These are phyloP conservation scores for Aspergillus sp. DNA, from an alignment of 2,329 filamentous ascomycete species.

Conservation along the genomic window DNA sequence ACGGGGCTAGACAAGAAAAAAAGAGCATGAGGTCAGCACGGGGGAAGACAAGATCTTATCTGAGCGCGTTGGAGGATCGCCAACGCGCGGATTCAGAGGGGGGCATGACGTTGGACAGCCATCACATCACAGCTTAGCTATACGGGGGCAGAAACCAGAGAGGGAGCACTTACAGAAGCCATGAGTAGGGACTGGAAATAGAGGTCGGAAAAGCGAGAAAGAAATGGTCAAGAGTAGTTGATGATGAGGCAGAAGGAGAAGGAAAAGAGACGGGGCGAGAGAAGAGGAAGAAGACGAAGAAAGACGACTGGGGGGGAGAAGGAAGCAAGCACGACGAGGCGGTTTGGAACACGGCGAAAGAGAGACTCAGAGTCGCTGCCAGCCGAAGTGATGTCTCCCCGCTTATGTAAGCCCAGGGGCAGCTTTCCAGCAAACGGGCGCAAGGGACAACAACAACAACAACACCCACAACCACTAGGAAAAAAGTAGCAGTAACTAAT, in stretches of 20 bases:
- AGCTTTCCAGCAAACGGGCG: constrained; percentile 1
- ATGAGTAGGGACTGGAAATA: constrained; percentile 33
- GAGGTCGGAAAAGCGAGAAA: constrained; percentile 4
- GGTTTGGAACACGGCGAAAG: constrained; percentile 13
- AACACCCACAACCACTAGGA: background rate
- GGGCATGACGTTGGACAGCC: constrained; percentile 24
- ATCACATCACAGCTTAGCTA: constrained; percentile 15
- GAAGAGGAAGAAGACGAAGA: constrained; percentile 16
- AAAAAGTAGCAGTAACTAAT: too few relatives aligned
- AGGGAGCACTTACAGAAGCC: constrained; percentile 49
- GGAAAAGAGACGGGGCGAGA: constrained; percentile 11
- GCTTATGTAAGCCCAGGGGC: constrained; percentile 23
- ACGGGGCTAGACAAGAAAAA: constrained; percentile 38
- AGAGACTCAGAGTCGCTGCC: constrained; percentile 9
- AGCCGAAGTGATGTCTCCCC: constrained; percentile 3
- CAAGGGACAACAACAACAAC: constrained; percentile 2
- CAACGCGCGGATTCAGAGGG: constrained; percentile 15
- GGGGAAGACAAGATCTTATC: background rate
- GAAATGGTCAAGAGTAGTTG: constrained; percentile 5
- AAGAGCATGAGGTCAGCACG: constrained; percentile 24
- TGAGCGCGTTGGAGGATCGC: constrained; percentile 9
- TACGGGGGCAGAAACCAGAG: constrained; percentile 17
- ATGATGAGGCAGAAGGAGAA: constrained; percentile 11
- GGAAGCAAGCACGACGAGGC: constrained; percentile 19
- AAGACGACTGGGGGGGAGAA: constrained; percentile 13